Conservation (phyloP, 192 early-diverging fungal genomes). For the Tieghemiomyces parasiticus region DNA sequence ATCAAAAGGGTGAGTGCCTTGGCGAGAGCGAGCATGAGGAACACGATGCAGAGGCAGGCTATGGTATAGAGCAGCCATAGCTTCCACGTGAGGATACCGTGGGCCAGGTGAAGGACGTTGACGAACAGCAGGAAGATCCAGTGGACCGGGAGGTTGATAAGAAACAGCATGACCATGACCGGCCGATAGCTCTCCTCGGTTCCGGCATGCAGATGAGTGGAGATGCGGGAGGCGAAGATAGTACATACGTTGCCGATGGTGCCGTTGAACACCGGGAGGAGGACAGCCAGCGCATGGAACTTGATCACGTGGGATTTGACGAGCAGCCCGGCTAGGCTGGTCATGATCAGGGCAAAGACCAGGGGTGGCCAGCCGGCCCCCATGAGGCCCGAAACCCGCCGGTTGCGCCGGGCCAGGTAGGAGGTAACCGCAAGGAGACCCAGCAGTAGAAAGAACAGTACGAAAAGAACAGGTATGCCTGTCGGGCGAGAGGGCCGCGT, state of each 20-base stretch:
- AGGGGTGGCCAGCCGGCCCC: slow-evolving; percentile 62
- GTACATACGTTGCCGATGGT: slow-evolving; percentile 68
- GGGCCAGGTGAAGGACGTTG: slow-evolving; percentile 28
- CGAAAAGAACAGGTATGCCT: slow-evolving; percentile 1
- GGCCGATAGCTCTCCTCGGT: slow-evolving; percentile 25
- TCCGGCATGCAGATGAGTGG: slow-evolving; percentile 48
- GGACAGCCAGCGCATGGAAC: slow-evolving; percentile 22
- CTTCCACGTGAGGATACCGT: slow-evolving; percentile 20
- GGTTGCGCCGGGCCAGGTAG: slow-evolving; percentile 36
- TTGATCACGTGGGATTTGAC: slow-evolving; percentile 18
- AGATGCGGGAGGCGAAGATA: slow-evolving; percentile 60
- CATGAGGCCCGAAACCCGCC: slow-evolving; percentile 43
- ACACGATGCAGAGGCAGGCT: slow-evolving; percentile 37
- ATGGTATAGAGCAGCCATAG: slow-evolving; percentile 36
- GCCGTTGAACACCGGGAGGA: slow-evolving; percentile 32
- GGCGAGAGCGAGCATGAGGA: slow-evolving; percentile 37
- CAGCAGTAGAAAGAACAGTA: slow-evolving; percentile 27
- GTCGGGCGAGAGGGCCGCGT: not conserved
- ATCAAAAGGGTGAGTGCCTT: slow-evolving; percentile 34
- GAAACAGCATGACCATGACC: slow-evolving; percentile 40
- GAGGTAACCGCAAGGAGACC: slow-evolving; percentile 30
- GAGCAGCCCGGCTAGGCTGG: slow-evolving; percentile 30
- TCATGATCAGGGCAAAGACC: slow-evolving; percentile 55
- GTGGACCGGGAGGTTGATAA: slow-evolving; percentile 57
- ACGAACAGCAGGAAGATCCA: slow-evolving; percentile 36